These are phyloP conservation scores for Xylaria telfairii DNA, from an alignment of 495 filamentous ascomycete genomes.

Conservation along the genomic window DNA sequence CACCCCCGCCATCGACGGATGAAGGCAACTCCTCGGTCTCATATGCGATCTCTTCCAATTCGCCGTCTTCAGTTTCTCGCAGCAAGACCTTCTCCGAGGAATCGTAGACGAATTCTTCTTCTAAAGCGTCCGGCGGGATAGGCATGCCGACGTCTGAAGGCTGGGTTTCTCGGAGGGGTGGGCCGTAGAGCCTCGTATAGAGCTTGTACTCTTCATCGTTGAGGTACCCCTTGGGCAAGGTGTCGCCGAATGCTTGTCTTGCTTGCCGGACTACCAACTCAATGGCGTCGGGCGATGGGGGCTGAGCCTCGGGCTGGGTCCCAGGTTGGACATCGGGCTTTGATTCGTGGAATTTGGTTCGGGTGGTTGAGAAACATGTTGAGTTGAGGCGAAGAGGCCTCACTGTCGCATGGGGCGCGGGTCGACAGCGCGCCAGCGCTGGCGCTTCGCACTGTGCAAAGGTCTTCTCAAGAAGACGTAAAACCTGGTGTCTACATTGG, in stretches of 20 bases:
- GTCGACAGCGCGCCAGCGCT: constrained; percentile 19
- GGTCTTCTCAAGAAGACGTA: constrained; percentile 51
- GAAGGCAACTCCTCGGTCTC: constrained; percentile 29
- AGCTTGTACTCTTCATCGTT: constrained; percentile 71
- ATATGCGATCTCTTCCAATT: constrained; percentile 65
- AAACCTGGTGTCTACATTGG: constrained; percentile 55
- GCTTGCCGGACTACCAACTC: constrained; percentile 73
- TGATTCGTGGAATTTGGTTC: constrained; percentile 33
- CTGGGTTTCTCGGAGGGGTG: constrained; percentile 60
- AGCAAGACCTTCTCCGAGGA: constrained; percentile 44
- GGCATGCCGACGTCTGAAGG: constrained; percentile 64
- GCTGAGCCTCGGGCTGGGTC: constrained; percentile 13
- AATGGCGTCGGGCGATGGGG: constrained; percentile 42
- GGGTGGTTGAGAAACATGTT: constrained; percentile 49
- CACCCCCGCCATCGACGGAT: constrained; percentile 21
- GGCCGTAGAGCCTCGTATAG: constrained; percentile 84
- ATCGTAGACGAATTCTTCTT: constrained; percentile 33
- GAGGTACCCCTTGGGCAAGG: constrained; percentile 75
- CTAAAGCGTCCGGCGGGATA: constrained; percentile 35
- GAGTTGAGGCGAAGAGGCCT: constrained; percentile 31
- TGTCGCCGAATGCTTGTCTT: constrained; percentile 76
- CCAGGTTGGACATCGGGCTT: not conserved
- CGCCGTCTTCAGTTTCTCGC: constrained; percentile 64
- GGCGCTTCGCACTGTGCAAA: constrained; percentile 33
- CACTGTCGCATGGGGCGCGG: constrained; percentile 19